Conservation (phyloP, 768 basidiomycete genomes). For the Zangia roseola region DNA sequence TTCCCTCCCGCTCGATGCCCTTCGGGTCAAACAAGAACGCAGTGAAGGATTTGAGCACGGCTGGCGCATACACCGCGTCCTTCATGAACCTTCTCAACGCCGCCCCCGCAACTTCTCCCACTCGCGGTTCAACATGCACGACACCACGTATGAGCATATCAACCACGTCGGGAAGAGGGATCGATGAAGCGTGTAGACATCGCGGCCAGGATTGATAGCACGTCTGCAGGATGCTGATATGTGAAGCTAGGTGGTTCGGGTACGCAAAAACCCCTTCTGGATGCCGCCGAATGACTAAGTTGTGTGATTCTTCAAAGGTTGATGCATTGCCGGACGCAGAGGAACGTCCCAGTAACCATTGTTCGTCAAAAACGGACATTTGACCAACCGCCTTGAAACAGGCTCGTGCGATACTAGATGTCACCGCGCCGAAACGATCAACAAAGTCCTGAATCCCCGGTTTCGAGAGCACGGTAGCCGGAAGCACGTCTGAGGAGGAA, state of each 20-base stretch:
- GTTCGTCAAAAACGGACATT: conserved; percentile 85
- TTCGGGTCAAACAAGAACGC: conserved; percentile 72
- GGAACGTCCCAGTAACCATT: conserved; percentile 66
- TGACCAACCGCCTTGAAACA: conserved; percentile 66
- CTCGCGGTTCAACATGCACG: conserved; percentile 78
- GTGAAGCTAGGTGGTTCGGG: conserved; percentile 53
- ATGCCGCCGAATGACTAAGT: conserved; percentile 66
- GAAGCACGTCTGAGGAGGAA: conserved; percentile 61
- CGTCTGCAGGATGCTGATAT: conserved; percentile 70
- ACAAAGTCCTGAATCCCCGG: conserved; percentile 72
- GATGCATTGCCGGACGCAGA: conserved; percentile 34
- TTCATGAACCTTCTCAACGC: conserved; percentile 74
- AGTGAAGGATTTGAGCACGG: conserved; percentile 63
- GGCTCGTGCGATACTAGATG: conserved; percentile 54
- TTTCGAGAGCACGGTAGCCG: conserved; percentile 54
- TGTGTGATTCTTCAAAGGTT: conserved; percentile 68
- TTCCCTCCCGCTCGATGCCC: conserved; percentile 60
- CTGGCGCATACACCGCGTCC: conserved; percentile 51
- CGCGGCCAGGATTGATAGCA: conserved; percentile 87
- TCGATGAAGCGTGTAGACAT: conserved; percentile 56
- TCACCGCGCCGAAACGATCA: conserved; percentile 56
- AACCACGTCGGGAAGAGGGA: conserved; percentile 58
- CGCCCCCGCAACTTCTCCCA: conserved; percentile 65
- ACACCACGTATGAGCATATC: conserved; percentile 80
- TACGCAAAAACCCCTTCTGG: conserved; percentile 65